Percentiles rank a stretch among this genome's conserved stretches.
These are phyloP conservation scores for Corniculantispora saksenae DNA, from an alignment of 2,329 filamentous ascomycete species.

Conservation along the genomic window DNA sequence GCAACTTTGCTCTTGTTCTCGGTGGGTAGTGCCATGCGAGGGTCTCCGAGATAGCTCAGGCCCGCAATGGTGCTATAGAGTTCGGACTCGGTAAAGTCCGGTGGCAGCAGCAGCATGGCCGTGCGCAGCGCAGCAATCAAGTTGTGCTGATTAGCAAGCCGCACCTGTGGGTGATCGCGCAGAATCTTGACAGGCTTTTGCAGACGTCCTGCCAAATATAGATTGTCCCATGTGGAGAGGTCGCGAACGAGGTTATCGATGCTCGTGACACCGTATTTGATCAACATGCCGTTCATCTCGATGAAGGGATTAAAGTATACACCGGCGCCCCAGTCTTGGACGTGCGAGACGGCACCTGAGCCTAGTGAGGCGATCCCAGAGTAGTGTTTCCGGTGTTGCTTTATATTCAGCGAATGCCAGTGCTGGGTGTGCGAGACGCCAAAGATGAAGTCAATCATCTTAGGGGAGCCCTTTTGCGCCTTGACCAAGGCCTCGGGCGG, in stretches of 20 bases:
- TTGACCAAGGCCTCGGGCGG: conserved; percentile 79
- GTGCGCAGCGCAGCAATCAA: conserved; percentile 88
- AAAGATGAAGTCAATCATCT: conserved; percentile 99
- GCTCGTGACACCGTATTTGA: conserved; percentile 98
- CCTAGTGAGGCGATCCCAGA: conserved; percentile 81
- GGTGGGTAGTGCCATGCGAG: conserved; percentile 87
- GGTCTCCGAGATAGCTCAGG: conserved; percentile 92
- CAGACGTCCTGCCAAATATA: conserved; percentile 93
- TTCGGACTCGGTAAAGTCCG: conserved; percentile 80
- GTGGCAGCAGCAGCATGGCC: conserved; percentile 81
- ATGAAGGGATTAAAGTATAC: conserved; percentile 98
- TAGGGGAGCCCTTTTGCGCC: conserved; percentile 82
- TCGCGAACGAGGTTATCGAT: conserved; percentile 86
- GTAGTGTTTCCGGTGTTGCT: conserved; percentile 89
- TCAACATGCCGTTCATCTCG: conserved; percentile 89
- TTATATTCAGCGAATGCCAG: conserved; percentile 92
- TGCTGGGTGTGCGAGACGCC: conserved; percentile 93
- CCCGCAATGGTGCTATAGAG: conserved; percentile 90
- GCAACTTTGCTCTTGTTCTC: conserved; percentile 90
- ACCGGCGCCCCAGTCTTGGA: conserved; percentile 92
- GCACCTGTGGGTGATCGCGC: conserved; percentile 87
- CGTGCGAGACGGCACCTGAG: conserved; percentile 78
- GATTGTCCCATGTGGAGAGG: conserved; percentile 85
- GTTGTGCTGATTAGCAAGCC: conserved; percentile 94
- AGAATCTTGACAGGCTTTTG: conserved; percentile 99